These are phyloP conservation scores for Pyrenophora teres DNA, from an alignment of 2,329 filamentous ascomycete species.

Conservation along the genomic window DNA sequence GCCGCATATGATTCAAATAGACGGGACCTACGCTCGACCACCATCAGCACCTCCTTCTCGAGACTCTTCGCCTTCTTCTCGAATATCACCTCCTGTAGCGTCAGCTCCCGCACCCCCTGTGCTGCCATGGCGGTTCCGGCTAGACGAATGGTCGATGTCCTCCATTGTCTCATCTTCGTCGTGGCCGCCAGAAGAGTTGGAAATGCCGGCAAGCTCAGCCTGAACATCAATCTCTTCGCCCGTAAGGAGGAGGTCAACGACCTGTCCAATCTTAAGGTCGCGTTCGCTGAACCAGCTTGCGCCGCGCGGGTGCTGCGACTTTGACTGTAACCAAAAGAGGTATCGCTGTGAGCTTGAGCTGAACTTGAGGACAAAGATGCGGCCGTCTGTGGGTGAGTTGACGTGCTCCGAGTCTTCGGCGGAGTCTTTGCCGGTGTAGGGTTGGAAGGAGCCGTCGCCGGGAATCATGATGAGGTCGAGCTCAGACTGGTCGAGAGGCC, in stretches of 20 bases:
- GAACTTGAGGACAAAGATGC: constrained; percentile 93
- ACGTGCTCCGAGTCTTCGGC: constrained; percentile 61
- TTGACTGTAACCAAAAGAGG: constrained; percentile 96
- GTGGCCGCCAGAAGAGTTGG: constrained; percentile 58
- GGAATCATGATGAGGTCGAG: constrained; percentile 95
- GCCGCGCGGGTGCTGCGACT: constrained; percentile 72
- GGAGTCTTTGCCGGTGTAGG: constrained; percentile 65
- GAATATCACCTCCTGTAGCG: constrained; percentile 88
- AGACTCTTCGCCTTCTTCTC: constrained; percentile 85
- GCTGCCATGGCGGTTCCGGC: constrained; percentile 42
- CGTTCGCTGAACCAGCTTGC: constrained; percentile 80
- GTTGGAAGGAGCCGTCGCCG: constrained; percentile 81
- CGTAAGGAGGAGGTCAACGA: constrained; percentile 82
- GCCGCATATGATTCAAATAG: constrained; percentile 35
- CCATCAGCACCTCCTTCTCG: constrained; percentile 95
- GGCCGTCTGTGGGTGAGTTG: constrained; percentile 74
- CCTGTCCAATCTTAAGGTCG: constrained; percentile 83
- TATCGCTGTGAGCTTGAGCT: constrained; percentile 87
- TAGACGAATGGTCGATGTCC: constrained; percentile 52
- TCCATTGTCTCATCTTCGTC: constrained; percentile 71
- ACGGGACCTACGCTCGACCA: constrained; percentile 95
- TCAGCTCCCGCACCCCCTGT: constrained; percentile 82
- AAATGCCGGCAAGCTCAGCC: constrained; percentile 65
- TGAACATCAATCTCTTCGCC: constrained; percentile 86
- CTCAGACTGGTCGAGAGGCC: constrained; percentile 72